phyloP scores from a whole-genome alignment of 2,329 filamentous ascomycete genomes.

The Fusarium sp. region DNA sequence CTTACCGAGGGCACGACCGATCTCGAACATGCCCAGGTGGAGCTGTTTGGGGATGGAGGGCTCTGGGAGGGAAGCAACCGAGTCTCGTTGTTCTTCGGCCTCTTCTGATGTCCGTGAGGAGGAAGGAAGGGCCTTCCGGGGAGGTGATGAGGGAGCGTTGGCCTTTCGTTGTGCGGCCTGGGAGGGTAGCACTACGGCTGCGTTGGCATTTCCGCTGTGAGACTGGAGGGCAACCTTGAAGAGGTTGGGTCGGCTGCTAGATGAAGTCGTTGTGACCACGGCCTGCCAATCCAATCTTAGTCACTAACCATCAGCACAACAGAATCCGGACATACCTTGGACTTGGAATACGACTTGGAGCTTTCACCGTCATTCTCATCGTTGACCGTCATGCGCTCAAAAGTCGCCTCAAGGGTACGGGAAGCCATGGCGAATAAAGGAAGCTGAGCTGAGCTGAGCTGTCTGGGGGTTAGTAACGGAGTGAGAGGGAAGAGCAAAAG shows the following conservation, averaged over 20 bases:
- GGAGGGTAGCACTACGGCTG: slow-evolving; percentile 76
- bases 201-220: slow-evolving; percentile 74
- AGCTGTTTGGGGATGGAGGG: slow-evolving; percentile 73
- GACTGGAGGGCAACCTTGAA: slow-evolving; percentile 88
- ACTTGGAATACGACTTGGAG: slow-evolving; percentile 72
- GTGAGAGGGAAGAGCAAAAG: slow-evolving; percentile 16
- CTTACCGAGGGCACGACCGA: slow-evolving; percentile 86
- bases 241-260: slow-evolving; percentile 79
- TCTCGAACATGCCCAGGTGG: slow-evolving; percentile 95
- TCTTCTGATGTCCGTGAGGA: slow-evolving; percentile 62
- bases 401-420: slow-evolving; percentile 83
- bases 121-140: slow-evolving; percentile 61
- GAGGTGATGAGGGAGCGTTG: slow-evolving; percentile 61
- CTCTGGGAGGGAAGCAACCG: slow-evolving; percentile 62
- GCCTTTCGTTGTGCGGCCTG: slow-evolving; percentile 70
- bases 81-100: slow-evolving; percentile 61
- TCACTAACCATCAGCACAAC: background rate
- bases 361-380: slow-evolving; percentile 82
- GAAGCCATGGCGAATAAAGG: slow-evolving; percentile 69
- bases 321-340: slow-evolving; percentile 71
- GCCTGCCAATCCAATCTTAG: slow-evolving; percentile 57
- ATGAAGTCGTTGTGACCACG: slow-evolving; percentile 46
- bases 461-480: slow-evolving; percentile 39
- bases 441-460: slow-evolving; percentile 15
- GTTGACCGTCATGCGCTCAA: slow-evolving; percentile 89